A percentile compares a stretch with the other conserved stretches of the same genome.
These are phyloP conservation scores for Sequoia sempervirens DNA, from an alignment of 75 land plant species.

Conservation along the genomic window DNA sequence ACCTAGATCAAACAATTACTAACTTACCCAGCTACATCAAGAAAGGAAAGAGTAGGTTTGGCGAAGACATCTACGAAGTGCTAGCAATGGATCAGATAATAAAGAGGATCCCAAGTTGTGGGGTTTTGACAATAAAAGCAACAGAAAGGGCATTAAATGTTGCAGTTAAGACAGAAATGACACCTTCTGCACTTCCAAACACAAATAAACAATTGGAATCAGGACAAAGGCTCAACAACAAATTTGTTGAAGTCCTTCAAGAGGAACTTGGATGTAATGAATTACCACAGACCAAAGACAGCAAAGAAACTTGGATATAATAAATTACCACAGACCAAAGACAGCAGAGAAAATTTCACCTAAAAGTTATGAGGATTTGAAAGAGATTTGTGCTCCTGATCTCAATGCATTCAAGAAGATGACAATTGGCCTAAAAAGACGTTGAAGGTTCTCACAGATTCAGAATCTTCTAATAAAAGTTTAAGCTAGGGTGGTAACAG, in stretches of 20 bases:
- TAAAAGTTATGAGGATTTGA: neutral
- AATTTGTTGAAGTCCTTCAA: neutral
- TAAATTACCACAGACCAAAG: neutral
- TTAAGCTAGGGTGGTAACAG: neutral
- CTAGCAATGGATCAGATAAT: neutral
- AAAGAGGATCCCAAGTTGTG: neutral
- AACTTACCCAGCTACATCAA: neutral
- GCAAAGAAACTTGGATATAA: neutral
- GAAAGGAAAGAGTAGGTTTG: neutral
- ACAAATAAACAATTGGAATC: neutral
- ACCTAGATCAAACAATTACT: neutral
- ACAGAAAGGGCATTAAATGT: neutral
- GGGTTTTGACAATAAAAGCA: neutral
- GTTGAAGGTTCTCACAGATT: neutral
- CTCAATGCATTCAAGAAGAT: neutral
- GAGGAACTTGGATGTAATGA: neutral
- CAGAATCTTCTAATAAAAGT: neutral
- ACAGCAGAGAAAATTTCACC: neutral
- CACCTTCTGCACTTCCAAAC: neutral
- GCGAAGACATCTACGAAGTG: neutral
- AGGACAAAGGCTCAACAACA: neutral
- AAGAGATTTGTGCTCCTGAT: neutral
- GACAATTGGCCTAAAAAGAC: neutral
- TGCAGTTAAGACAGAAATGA: neutral
- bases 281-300: neutral